phyloP scores from a whole-genome alignment of 768 basidiomycete genomes.

The Hericium rajendrae region DNA sequence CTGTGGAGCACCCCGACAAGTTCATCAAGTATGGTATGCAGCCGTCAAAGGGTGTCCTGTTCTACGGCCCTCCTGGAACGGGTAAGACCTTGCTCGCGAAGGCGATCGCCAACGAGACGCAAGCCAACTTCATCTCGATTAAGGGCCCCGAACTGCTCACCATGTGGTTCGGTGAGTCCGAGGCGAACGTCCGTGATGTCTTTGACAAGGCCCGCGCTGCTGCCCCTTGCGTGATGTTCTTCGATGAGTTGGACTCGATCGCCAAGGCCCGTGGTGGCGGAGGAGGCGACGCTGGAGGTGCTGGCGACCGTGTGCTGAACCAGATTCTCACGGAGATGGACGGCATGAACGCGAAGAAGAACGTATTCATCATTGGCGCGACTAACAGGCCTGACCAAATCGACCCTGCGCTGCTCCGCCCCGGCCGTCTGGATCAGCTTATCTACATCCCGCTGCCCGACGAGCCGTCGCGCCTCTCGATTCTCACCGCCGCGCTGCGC shows the following conservation, averaged over 20 bases:
- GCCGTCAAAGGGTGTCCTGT: conserved; percentile 97
- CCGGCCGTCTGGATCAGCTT: conserved; percentile 97
- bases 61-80: conserved; percentile 99
- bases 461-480: conserved; percentile 82
- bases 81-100: conserved; percentile 99
- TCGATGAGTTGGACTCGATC: conserved; percentile 98
- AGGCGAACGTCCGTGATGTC: conserved; percentile 98
- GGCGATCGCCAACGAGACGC: conserved; percentile 98
- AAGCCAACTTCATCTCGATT: conserved; percentile 99
- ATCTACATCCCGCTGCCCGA: conserved; percentile 99
- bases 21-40: conserved; percentile 99
- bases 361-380: conserved; percentile 96
- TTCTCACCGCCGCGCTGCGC: conserved; percentile 85
- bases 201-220: conserved; percentile 99
- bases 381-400: conserved; percentile 97
- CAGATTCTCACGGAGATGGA: conserved; percentile 98
- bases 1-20: conserved; percentile 99
- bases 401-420: conserved; percentile 85
- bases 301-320: conserved; percentile 96
- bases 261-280: conserved; percentile 90
- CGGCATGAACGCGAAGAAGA: conserved; percentile 98
- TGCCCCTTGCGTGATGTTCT: conserved; percentile 99
- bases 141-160: conserved; percentile 98
- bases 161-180: conserved; percentile 99
- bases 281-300: conserved; percentile 87